These are phyloP conservation scores for Pythium dissimile DNA, from an alignment of 352 stramenopile genomes.

Conservation along the genomic window DNA sequence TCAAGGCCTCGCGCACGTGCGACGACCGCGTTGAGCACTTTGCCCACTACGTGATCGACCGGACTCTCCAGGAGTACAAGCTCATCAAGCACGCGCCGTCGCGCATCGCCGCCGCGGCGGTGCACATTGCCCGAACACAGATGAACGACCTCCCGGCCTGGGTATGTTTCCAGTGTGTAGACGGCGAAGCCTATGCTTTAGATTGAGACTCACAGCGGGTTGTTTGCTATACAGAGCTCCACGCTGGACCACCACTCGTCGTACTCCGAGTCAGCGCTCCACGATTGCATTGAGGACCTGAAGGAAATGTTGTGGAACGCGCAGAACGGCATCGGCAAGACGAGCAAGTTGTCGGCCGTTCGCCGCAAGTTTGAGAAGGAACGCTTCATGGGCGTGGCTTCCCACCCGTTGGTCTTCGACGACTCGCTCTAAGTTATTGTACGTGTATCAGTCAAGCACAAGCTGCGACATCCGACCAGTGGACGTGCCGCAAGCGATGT, in stretches of 20 bases:
- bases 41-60: constrained; percentile 98
- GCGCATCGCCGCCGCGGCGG: constrained; percentile 94
- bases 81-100: constrained; percentile 98
- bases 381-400: constrained; percentile 70
- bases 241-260: constrained; percentile 76
- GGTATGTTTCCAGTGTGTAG: constrained; percentile 44
- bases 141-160: constrained; percentile 74
- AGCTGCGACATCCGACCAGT: neutral
- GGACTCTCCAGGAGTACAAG: constrained; percentile 98
- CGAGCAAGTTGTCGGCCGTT: constrained; percentile 75
- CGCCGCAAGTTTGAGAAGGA: constrained; percentile 86
- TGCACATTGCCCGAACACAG: constrained; percentile 93
- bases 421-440: constrained; percentile 37
- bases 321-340: constrained; percentile 61
- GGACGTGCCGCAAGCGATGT: constrained; percentile 5
- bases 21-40: constrained; percentile 85
- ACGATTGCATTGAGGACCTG: constrained; percentile 64
- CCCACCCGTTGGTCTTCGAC: constrained; percentile 51
- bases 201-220: constrained; percentile 1
- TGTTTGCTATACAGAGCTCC: constrained; percentile 35
- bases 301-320: constrained; percentile 82
- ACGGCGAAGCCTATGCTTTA: too few species aligned
- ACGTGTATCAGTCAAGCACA: constrained; percentile 11
- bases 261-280: constrained; percentile 61
- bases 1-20: constrained; percentile 73